Evolutionary conservation across 2,329 filamentous ascomycete genomes (phyloP).

Genomic region (Venturia effusa): DNA sequence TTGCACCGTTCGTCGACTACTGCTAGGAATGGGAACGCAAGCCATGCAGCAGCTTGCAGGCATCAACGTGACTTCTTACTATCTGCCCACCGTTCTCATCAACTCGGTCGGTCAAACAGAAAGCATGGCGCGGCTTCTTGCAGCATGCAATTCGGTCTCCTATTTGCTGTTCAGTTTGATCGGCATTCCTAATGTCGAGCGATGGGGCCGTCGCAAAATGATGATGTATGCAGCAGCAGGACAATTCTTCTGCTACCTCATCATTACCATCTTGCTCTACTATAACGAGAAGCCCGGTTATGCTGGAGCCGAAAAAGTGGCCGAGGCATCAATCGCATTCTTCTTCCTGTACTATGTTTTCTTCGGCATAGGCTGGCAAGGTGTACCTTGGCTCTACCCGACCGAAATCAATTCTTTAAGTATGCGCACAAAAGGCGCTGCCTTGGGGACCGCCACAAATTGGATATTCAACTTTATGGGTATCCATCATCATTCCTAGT

Average conservation of each 20-base stretch:
- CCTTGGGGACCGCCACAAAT: conserved; percentile 44
- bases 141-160: conserved; percentile 38
- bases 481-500: neutral
- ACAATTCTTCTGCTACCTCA: conserved; percentile 68
- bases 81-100: conserved; percentile 42
- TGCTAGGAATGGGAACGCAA: conserved; percentile 43
- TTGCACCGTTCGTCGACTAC: conserved; percentile 37
- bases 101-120: conserved; percentile 41
- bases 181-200: conserved; percentile 51
- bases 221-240: conserved; percentile 68
- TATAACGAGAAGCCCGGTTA: conserved; percentile 23
- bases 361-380: conserved; percentile 64
- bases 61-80: conserved; percentile 29
- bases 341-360: conserved; percentile 66
- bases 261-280: conserved; percentile 30
- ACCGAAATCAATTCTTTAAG: conserved; percentile 33
- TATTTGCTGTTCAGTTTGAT: conserved; percentile 35
- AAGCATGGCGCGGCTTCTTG: conserved; percentile 39
- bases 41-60: conserved; percentile 37
- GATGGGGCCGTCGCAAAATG: conserved; percentile 66
- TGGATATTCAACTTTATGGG: conserved; percentile 36
- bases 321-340: conserved; percentile 28
- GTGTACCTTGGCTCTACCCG: conserved; percentile 56
- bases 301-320: conserved; percentile 26
- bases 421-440: conserved; percentile 34